A percentile compares a stretch with the other conserved stretches of the same genome.
Conservation (phyloP, 768 basidiomycete species). For the Mycena maculata region DNA sequence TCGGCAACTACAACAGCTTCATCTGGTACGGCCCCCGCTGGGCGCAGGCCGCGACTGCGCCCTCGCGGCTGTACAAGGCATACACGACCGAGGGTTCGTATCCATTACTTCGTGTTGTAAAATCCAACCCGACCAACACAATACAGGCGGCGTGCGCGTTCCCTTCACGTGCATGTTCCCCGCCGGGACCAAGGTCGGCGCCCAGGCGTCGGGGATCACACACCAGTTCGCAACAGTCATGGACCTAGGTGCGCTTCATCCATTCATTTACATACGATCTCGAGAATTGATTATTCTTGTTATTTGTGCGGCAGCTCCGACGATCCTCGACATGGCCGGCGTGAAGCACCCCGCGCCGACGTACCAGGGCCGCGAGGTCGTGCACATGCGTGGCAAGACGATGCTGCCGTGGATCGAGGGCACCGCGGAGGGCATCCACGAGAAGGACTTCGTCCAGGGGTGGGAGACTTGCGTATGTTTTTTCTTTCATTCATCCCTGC, state of each 20-base stretch:
- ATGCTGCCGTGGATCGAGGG: conserved; percentile 17
- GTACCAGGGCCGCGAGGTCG: conserved; percentile 14
- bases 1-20: conserved; percentile 22
- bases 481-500: too few species aligned
- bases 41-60: conserved; percentile 16
- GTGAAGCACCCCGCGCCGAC: conserved; percentile 20
- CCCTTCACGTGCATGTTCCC: conserved; percentile 19
- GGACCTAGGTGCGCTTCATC: conserved; percentile 10
- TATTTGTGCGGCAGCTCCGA: neutral
- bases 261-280: too few species aligned
- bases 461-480: conserved; percentile 20
- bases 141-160: conserved; percentile 15
- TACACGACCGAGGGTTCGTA: conserved; percentile 14
- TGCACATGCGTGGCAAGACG: conserved; percentile 21
- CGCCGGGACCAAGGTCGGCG: neutral
- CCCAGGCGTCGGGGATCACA: conserved; percentile 7
- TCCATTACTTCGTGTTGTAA: too few species aligned
- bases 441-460: conserved; percentile 20
- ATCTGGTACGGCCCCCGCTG: conserved; percentile 22
- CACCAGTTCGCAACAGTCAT: conserved; percentile 14
- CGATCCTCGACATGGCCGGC: conserved; percentile 19
- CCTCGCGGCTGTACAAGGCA: conserved; percentile 10
- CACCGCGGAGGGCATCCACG: conserved; percentile 5
- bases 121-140: neutral
- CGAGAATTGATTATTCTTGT: too few species aligned